Evolutionary conservation across 441 rosid genomes (phyloP).

Genomic region (Bruguiera hainesii): DNA sequence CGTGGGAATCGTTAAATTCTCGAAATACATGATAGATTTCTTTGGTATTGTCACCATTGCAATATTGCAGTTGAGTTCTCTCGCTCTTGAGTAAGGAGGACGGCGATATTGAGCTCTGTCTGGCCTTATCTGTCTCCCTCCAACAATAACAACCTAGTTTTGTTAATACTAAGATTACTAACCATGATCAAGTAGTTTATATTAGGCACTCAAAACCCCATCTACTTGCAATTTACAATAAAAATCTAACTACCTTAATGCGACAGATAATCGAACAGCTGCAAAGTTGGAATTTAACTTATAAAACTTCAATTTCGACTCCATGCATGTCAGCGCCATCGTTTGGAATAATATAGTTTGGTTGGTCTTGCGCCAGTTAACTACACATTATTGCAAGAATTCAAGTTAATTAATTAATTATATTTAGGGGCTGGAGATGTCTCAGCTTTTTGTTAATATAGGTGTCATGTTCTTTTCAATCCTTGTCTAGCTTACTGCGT

Average conservation of each 20-base stretch:
- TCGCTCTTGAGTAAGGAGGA: background rate
- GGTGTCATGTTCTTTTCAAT: constrained; percentile 30
- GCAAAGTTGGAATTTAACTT: background rate
- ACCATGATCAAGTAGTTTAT: no score
- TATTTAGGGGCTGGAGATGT: background rate
- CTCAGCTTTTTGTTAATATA: background rate
- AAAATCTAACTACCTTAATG: background rate
- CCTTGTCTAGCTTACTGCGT: background rate
- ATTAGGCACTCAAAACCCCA: background rate
- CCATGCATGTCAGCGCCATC: constrained; percentile 11
- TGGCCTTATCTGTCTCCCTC: background rate
- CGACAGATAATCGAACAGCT: background rate
- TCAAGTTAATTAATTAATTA: background rate
- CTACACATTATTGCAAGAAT: constrained; percentile 9
- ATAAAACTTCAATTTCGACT: constrained; percentile 15
- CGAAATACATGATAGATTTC: constrained; percentile 42
- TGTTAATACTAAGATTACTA: no score
- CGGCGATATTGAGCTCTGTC: background rate
- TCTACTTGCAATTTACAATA: background rate
- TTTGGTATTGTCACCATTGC: constrained; percentile 25
- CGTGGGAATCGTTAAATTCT: constrained; percentile 50
- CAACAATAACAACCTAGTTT: background rate
- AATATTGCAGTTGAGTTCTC: background rate
- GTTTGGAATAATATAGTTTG: background rate
- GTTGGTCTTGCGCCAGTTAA: constrained; percentile 4